Conservation (phyloP, 2,329 filamentous ascomycete genomes). For the Colletotrichum higginsianum region DNA sequence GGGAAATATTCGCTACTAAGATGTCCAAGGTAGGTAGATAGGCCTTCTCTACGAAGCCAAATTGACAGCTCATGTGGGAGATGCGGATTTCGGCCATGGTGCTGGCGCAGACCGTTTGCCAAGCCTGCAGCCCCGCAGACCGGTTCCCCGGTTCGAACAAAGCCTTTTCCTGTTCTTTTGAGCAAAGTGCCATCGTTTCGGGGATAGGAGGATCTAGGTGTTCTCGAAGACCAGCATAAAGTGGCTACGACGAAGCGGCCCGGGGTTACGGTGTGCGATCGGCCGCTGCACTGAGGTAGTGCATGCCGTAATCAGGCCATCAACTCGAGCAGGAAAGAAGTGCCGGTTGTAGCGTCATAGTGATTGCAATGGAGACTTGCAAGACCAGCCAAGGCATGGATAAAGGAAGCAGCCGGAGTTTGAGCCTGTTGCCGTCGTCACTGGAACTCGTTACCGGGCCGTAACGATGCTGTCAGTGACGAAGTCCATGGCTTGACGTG, state of each 20-base stretch:
- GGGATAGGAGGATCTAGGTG: constrained; percentile 16
- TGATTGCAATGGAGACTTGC: not conserved
- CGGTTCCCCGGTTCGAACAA: constrained; percentile 28
- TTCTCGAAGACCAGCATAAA: constrained; percentile 10
- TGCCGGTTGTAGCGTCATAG: constrained; percentile 9
- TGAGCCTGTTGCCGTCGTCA: constrained; percentile 2
- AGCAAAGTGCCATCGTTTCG: not conserved
- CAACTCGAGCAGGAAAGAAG: constrained; percentile 1
- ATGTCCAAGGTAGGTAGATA: constrained; percentile 4
- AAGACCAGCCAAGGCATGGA: not conserved
- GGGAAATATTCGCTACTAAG: constrained; percentile 12
- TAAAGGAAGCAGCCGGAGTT: not conserved
- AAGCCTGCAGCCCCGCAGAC: constrained; percentile 35
- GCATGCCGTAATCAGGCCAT: constrained; percentile 12
- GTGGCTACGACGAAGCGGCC: not conserved
- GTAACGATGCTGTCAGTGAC: constrained; percentile 12
- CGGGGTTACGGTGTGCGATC: constrained; percentile 2
- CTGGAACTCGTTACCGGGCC: constrained; percentile 3
- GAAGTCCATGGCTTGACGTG: not conserved
- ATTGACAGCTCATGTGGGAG: constrained; percentile 20
- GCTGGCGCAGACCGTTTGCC: constrained; percentile 22
- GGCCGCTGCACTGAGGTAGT: constrained; percentile 11
- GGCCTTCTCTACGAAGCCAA: constrained; percentile 2
- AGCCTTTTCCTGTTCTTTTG: constrained; percentile 2
- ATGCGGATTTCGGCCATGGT: constrained; percentile 16